Conservation (phyloP, 495 filamentous ascomycete genomes). For the Penicillium angulare region DNA sequence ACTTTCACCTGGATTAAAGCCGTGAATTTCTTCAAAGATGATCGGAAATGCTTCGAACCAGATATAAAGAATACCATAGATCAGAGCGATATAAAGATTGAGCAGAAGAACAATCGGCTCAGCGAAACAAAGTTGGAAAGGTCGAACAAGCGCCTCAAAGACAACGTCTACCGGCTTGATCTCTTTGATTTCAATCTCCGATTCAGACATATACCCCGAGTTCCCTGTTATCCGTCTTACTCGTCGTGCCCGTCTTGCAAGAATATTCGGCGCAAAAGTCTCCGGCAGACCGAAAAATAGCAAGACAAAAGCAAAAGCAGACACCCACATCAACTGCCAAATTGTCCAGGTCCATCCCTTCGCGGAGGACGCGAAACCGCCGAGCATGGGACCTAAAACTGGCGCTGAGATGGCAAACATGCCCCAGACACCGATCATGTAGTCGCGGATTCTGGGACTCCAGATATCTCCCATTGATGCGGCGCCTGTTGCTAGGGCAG, state of each 20-base stretch:
- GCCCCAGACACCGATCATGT: conserved; percentile 37
- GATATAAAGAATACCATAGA: conserved; percentile 55
- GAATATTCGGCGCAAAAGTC: conserved; percentile 56
- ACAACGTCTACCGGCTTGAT: conserved; percentile 28
- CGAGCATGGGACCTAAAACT: conserved; percentile 43
- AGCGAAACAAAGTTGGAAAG: conserved; percentile 42
- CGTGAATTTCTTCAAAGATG: conserved; percentile 48
- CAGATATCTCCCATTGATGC: conserved; percentile 37
- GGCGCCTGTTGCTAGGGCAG: conserved; percentile 44
- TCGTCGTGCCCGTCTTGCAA: conserved; percentile 51
- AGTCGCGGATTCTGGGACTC: conserved; percentile 22
- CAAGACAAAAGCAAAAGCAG: conserved; percentile 42
- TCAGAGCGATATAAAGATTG: conserved; percentile 53
- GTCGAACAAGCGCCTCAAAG: conserved; percentile 38
- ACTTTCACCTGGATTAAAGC: conserved; percentile 44
- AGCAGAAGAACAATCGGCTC: conserved; percentile 53
- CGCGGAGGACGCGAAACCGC: conserved; percentile 34
- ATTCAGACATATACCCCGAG: conserved; percentile 26
- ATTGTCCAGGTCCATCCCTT: conserved; percentile 50
- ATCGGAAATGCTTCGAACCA: conserved; percentile 60
- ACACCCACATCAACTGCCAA: conserved; percentile 49
- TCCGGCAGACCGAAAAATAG: conserved; percentile 57
- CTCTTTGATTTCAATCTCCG: conserved; percentile 39
- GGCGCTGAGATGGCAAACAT: conserved; percentile 38
- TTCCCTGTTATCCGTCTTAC: conserved; percentile 43